Evolutionary conservation across 805 yeast species (phyloP).

Genomic region (Sugiyamaella valdiviana): DNA sequence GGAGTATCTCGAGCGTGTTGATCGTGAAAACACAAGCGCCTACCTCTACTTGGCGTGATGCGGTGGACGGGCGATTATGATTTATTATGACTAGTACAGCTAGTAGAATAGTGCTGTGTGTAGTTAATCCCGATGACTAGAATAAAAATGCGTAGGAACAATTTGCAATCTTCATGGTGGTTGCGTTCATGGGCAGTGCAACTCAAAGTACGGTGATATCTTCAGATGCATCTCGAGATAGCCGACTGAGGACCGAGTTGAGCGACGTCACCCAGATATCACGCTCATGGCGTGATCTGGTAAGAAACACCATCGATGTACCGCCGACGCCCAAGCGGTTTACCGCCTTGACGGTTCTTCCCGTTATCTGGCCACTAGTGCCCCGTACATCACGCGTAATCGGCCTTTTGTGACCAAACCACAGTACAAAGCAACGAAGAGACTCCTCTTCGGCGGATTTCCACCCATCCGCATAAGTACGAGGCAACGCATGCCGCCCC

Average conservation of each 20-base stretch:
- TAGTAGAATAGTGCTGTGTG: neutral
- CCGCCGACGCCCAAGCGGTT: constrained; percentile 63
- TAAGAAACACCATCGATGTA: constrained; percentile 63
- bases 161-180: no score
- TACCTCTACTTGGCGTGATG: constrained; percentile 75
- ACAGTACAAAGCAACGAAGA: constrained; percentile 72
- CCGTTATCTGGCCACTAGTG: neutral
- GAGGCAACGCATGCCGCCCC: constrained; percentile 55
- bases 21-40: constrained; percentile 47
- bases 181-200: no score
- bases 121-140: no score
- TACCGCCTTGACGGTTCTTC: constrained; percentile 29
- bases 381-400: constrained; percentile 1
- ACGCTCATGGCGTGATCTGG: constrained; percentile 73
- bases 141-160: no score
- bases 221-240: constrained; percentile 15
- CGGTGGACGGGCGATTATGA: neutral
- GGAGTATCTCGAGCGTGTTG: constrained; percentile 75
- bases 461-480: constrained; percentile 80
- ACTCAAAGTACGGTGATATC: constrained; percentile 17
- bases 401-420: constrained; percentile 65
- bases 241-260: constrained; percentile 28
- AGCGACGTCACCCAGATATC: constrained; percentile 67
- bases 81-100: neutral
- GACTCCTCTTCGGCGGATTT: constrained; percentile 69